A percentile compares a stretch with the other conserved stretches of the same genome.
Evolutionary conservation across 768 basidiomycete species (phyloP).

Genomic region (Hypholoma sublateritium): DNA sequence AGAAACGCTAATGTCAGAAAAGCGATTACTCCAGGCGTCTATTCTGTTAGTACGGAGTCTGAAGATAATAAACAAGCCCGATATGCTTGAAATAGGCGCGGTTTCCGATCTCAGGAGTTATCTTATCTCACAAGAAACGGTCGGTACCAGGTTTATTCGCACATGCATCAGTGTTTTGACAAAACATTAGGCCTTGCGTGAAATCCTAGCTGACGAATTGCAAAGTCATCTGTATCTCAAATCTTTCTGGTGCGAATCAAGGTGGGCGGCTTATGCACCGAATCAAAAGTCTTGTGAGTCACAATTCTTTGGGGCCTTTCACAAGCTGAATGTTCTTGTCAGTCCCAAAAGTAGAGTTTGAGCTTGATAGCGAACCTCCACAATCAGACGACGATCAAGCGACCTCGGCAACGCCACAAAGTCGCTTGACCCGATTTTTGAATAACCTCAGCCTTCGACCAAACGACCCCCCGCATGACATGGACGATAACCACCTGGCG

Average conservation of each 20-base stretch:
- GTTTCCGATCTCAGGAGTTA: conserved; percentile 86
- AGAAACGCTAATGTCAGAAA: conserved; percentile 95
- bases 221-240: conserved; percentile 98
- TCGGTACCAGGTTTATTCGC: conserved; percentile 29
- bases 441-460: conserved; percentile 65
- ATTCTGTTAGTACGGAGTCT: conserved; percentile 83
- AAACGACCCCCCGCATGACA: conserved; percentile 76
- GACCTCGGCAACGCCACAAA: conserved; percentile 39
- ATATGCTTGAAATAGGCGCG: conserved; percentile 96
- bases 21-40: conserved; percentile 86
- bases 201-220: conserved; percentile 93
- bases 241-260: conserved; percentile 91
- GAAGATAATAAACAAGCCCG: conserved; percentile 87
- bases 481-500: conserved; percentile 40
- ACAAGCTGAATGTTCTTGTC: conserved; percentile 2
- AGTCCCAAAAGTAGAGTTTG: conserved; percentile 72
- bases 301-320: no score
- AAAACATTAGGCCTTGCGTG: conserved; percentile 69
- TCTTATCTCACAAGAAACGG: conserved; percentile 82
- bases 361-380: conserved; percentile 42
- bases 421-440: conserved; percentile 62
- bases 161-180: conserved; percentile 5
- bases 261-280: conserved; percentile 84
- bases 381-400: conserved; percentile 29
- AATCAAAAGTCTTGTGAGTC: conserved; percentile 76